phyloP scores from a whole-genome alignment of 257 asterid genomes.

The Scutellaria barbata region DNA sequence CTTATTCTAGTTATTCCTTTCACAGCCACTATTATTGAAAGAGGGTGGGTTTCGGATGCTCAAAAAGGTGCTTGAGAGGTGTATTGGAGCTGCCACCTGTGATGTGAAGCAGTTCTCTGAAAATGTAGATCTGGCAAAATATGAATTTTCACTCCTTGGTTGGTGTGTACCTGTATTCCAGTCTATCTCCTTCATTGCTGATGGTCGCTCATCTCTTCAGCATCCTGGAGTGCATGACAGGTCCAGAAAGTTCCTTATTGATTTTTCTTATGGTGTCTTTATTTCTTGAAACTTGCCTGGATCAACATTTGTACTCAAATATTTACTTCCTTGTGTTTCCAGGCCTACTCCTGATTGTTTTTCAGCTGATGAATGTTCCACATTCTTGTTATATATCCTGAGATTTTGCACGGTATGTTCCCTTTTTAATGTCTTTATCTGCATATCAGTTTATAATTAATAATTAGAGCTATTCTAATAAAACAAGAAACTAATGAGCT shows the following conservation, averaged over 20 bases:
- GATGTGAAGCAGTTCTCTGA: slow-evolving; percentile 58
- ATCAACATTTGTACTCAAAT: slow-evolving; percentile 23
- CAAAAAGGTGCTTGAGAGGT: slow-evolving; percentile 67
- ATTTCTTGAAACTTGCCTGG: slow-evolving; percentile 18
- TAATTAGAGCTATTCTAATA: slow-evolving; percentile 5
- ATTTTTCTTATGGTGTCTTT: slow-evolving; percentile 28
- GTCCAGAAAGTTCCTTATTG: slow-evolving; percentile 44
- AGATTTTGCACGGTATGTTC: slow-evolving; percentile 64
- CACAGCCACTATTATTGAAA: slow-evolving; percentile 71
- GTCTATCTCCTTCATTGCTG: slow-evolving; percentile 65
- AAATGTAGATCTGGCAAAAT: slow-evolving; percentile 40
- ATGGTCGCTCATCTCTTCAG: slow-evolving; percentile 48
- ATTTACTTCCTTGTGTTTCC: slow-evolving; percentile 37
- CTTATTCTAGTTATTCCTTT: slow-evolving; percentile 37
- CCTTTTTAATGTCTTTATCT: slow-evolving; percentile 19
- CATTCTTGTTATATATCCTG: slow-evolving; percentile 59
- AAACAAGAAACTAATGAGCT: slow-evolving; percentile 23
- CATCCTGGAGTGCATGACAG: slow-evolving; percentile 56
- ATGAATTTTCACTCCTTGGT: slow-evolving; percentile 52
- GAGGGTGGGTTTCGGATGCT: slow-evolving; percentile 73
- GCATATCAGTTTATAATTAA: slow-evolving; percentile 10
- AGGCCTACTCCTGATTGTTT: slow-evolving; percentile 58
- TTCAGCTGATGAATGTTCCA: slow-evolving; percentile 57
- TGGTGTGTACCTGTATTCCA: slow-evolving; percentile 76
- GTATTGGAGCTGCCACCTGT: slow-evolving; percentile 52